Evolutionary conservation across 2,329 filamentous ascomycete genomes (phyloP), one percentile per base, ranked within the genome.

Genomic region (Fusarium palustre): DNA sequence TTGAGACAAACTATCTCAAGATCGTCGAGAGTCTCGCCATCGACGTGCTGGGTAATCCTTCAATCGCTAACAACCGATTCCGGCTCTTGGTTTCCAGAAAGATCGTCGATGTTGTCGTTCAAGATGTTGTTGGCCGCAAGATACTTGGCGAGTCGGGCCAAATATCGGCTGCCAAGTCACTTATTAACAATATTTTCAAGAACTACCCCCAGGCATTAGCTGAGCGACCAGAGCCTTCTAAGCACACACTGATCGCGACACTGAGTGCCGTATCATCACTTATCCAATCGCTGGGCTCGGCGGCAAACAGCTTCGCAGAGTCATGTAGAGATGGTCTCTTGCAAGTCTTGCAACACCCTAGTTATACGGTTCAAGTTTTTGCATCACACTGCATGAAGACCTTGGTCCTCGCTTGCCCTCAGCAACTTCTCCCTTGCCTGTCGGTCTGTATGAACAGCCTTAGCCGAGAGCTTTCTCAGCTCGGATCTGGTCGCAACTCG

Each of bases 381-480:
- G 91, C 93, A 2, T 93, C 96, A 7, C 88, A 92, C 64, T 97
- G 94, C 75, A 84, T 98, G 73, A 93, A 95, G 72, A 89, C 87
- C 0, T 96, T 98, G 75, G 92, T 97, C 1, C 84, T 97, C 43
- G 94, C 94, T 16, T 97, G 94, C 72, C 96, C 96, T 7, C 92
- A 97, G 71, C 95, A 98, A 76, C 87, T 99, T 8, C 83, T 98
- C 7, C 92, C 93, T 4, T 96, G 94, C 68, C 89, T 98, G 20
- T 97, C 95, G 0, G 92, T 98, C 46, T 98, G 94, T 79, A 94
- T 98, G 91, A 97, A 97, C 79, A 97, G 93, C 77, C 86, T 99
- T 64, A 92, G 90, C 65, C 87, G 96, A 67, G 96, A 99, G 76
- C 85, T 99, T 30, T 90, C 90, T 30, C 86, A 96, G 43, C 86